phyloP scores from a whole-genome alignment of 306 rosid species.

The Trifolium dubium region DNA sequence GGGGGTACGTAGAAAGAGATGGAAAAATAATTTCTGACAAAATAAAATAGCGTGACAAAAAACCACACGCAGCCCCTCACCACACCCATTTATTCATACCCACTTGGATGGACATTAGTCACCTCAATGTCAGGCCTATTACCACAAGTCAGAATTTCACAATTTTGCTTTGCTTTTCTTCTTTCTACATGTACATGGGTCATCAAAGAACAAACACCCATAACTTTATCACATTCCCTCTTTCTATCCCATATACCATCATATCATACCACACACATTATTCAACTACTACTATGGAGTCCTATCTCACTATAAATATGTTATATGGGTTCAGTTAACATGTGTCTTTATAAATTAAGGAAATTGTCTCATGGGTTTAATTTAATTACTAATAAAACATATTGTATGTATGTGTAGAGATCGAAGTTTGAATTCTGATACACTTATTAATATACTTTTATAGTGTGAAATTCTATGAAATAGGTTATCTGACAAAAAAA shows the following conservation, averaged over 20 bases:
- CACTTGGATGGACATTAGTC: conserved; percentile 76
- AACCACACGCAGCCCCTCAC: conserved; percentile 72
- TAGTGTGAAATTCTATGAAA: too few relatives aligned
- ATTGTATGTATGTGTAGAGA: too few relatives aligned
- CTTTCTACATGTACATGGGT: background rate
- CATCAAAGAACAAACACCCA: conserved; percentile 50
- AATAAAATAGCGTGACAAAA: conserved; percentile 1
- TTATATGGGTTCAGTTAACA: too few relatives aligned
- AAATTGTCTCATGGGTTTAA: too few relatives aligned
- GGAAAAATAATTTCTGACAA: conserved; percentile 17
- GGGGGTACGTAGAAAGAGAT: too few relatives aligned
- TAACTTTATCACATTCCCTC: conserved; percentile 72
- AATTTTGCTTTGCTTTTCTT: background rate
- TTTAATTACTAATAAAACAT: too few relatives aligned
- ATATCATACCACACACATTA: conserved; percentile 45
- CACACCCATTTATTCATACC: conserved; percentile 70
- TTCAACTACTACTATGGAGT: background rate
- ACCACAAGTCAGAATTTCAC: conserved; percentile 36
- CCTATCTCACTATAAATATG: background rate
- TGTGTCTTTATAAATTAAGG: too few relatives aligned
- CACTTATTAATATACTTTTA: too few relatives aligned
- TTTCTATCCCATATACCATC: conserved; percentile 42
- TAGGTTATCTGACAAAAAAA: too few relatives aligned
- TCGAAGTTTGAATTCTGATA: too few relatives aligned
- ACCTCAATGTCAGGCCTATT: conserved; percentile 67